Evolutionary conservation across 148 eudicot species (phyloP).

Genomic region (Silene uniflora): DNA sequence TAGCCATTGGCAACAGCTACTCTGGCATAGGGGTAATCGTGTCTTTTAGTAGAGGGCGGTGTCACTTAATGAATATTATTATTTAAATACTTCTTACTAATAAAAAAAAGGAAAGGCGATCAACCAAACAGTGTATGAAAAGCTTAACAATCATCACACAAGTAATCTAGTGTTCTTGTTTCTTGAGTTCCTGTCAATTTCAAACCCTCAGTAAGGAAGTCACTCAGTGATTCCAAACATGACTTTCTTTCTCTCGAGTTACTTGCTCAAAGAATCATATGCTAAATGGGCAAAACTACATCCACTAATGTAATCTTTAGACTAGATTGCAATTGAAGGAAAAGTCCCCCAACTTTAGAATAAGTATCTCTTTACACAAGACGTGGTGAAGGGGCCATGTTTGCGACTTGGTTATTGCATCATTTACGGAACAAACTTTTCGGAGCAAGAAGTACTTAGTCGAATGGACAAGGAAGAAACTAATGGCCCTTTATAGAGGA

Average conservation of each 20-base stretch:
- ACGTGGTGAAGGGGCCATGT: constrained; percentile 15
- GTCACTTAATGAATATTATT: no score
- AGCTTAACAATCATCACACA: not conserved
- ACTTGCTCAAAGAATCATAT: constrained; percentile 22
- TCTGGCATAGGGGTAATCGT: no score
- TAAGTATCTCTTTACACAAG: constrained; percentile 15
- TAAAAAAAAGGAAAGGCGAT: not conserved
- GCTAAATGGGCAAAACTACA: constrained; percentile 1
- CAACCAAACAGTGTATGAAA: not conserved
- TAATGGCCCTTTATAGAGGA: constrained; percentile 7
- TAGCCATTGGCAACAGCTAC: no score
- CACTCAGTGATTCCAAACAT: constrained; percentile 5
- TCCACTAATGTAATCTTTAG: constrained; percentile 14
- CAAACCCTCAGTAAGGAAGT: not conserved
- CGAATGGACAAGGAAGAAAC: constrained; percentile 12
- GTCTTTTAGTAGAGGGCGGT: no score
- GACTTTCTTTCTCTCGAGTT: constrained; percentile 4
- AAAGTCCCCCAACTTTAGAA: constrained; percentile 17
- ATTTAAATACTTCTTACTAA: no score
- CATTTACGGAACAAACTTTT: constrained; percentile 5
- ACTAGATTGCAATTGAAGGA: constrained; percentile 6
- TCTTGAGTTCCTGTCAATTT: not conserved
- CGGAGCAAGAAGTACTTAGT: constrained; percentile 3
- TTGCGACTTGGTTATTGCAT: not conserved
- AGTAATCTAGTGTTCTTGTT: not conserved